Percentiles rank a stretch among this genome's conserved stretches.
Evolutionary conservation across 106 monocot genomes (phyloP).

Genomic region (Vanilla planifolia): DNA sequence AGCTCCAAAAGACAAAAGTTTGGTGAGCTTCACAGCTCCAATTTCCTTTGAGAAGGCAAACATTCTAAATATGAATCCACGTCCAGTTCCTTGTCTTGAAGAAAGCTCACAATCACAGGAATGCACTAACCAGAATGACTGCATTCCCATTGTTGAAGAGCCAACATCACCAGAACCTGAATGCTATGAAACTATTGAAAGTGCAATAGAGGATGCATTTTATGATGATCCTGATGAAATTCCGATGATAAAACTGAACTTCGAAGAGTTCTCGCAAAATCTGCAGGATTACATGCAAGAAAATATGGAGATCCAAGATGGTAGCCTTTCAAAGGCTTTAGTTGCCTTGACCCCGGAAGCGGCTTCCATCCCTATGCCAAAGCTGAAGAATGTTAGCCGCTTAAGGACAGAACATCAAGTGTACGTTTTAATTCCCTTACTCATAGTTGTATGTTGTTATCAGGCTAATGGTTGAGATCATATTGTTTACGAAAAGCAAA

Average conservation of each 20-base stretch:
- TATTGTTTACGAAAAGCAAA: no score
- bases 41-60: slow-evolving; percentile 4
- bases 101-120: slow-evolving; percentile 9
- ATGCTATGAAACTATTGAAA: slow-evolving; percentile 24
- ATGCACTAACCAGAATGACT: slow-evolving; percentile 9
- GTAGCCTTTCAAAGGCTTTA: slow-evolving; percentile 52
- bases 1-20: slow-evolving; percentile 50
- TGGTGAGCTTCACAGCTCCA: slow-evolving; percentile 21
- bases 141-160: slow-evolving; percentile 66
- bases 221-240: slow-evolving; percentile 64
- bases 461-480: no score
- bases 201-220: slow-evolving; percentile 58
- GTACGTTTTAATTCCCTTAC: slow-evolving; percentile 28
- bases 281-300: slow-evolving; percentile 42
- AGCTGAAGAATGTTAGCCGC: slow-evolving; percentile 61
- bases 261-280: slow-evolving; percentile 46
- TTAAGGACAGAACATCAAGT: slow-evolving; percentile 68
- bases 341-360: slow-evolving; percentile 33
- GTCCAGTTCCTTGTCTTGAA: slow-evolving; percentile 30
- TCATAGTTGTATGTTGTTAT: background rate
- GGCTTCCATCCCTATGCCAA: slow-evolving; percentile 36
- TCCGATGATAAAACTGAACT: slow-evolving; percentile 48
- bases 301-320: slow-evolving; percentile 34
- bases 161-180: slow-evolving; percentile 55
- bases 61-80: slow-evolving; percentile 2